These are phyloP conservation scores for Flaveria bidentis DNA, from an alignment of 129 eudicot genomes.

Conservation along the genomic window DNA sequence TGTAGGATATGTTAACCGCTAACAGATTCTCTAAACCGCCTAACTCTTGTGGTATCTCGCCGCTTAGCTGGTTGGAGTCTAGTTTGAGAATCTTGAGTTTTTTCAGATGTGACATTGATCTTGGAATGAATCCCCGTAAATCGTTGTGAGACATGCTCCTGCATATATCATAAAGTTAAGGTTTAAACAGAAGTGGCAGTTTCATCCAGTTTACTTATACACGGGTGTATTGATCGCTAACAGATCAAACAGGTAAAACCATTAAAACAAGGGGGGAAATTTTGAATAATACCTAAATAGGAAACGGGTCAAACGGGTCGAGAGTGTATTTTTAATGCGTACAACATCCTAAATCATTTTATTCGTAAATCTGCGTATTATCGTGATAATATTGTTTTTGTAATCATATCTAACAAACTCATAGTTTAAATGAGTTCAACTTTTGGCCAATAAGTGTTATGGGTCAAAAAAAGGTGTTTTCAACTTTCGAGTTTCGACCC, in stretches of 20 bases:
- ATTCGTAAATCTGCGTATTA: neutral
- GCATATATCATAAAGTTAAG: slow-evolving; percentile 8
- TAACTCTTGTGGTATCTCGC: slow-evolving; percentile 85
- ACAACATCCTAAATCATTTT: neutral
- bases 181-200: neutral
- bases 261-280: neutral
- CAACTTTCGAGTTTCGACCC: neutral
- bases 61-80: slow-evolving; percentile 70
- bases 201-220: neutral
- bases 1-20: slow-evolving; percentile 78
- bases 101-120: slow-evolving; percentile 64
- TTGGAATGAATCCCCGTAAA: slow-evolving; percentile 65
- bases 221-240: neutral
- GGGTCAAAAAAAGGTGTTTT: neutral
- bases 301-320: neutral
- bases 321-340: neutral
- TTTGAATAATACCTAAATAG: neutral
- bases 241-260: neutral
- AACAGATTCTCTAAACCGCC: slow-evolving; percentile 73
- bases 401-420: slow-evolving; percentile 10
- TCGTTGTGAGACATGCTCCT: slow-evolving; percentile 92
- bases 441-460: neutral
- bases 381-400: neutral
- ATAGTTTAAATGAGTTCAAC: neutral
- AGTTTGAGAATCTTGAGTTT: slow-evolving; percentile 88